These are phyloP conservation scores for Talaromyces trachyspermus DNA, from an alignment of 495 filamentous ascomycete genomes.

Conservation along the genomic window DNA sequence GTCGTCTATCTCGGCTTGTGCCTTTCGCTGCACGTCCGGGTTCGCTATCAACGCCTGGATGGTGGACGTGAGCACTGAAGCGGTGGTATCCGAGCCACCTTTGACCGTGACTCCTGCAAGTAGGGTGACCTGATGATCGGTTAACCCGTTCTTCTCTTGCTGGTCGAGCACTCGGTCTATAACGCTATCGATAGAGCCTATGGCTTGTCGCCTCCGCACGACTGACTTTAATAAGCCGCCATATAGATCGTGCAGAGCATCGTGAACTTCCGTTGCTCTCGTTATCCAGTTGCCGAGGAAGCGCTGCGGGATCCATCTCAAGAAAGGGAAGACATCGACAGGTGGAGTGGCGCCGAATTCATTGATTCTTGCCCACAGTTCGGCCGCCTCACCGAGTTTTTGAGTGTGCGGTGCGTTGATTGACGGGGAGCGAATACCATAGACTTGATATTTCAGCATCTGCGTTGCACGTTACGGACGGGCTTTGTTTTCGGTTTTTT, in stretches of 20 bases:
- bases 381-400: no score
- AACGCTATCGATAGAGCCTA: conserved; percentile 20
- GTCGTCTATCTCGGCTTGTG: conserved; percentile 24
- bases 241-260: conserved; percentile 37
- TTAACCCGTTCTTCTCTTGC: conserved; percentile 27
- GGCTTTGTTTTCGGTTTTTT: no score
- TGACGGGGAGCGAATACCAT: conserved; percentile 30
- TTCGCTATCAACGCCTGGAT: conserved; percentile 18
- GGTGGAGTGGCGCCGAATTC: conserved; percentile 42
- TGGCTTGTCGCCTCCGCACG: conserved; percentile 5
- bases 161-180: conserved; percentile 39
- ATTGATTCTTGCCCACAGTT: no score
- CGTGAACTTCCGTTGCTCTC: conserved; percentile 25
- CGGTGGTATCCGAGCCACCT: conserved; percentile 41
- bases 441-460: conserved; percentile 10
- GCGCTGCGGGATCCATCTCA: conserved; percentile 31
- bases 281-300: conserved; percentile 33
- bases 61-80: conserved; percentile 22
- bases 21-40: conserved; percentile 21
- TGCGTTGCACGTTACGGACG: not conserved
- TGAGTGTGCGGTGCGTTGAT: conserved; percentile 28
- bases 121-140: conserved; percentile 25
- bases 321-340: conserved; percentile 5
- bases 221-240: conserved; percentile 10
- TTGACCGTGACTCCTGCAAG: conserved; percentile 32